These are phyloP conservation scores for Dianthus caryophyllus DNA, from an alignment of 148 eudicot species.

Conservation along the genomic window DNA sequence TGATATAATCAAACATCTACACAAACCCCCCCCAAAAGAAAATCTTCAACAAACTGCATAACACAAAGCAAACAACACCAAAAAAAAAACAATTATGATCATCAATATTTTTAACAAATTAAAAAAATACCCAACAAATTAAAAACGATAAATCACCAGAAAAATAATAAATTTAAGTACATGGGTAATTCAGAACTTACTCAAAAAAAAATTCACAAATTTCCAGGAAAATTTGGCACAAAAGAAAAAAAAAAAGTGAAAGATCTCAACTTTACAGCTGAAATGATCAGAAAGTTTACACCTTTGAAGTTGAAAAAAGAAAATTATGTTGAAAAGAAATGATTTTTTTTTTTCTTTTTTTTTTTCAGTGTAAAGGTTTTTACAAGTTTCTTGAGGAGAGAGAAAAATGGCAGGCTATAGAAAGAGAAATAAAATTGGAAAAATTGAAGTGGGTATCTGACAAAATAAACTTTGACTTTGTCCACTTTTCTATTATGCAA, in stretches of 20 bases:
- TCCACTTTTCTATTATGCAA: conserved; percentile 12
- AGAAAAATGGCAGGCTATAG: conserved; percentile 17
- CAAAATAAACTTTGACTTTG: conserved; percentile 31
- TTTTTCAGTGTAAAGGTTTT: conserved; percentile 18
- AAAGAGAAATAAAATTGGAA: conserved; percentile 1
- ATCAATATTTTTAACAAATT: conserved; percentile 15
- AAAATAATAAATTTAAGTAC: not conserved
- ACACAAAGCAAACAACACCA: conserved; percentile 11
- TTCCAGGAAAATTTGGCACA: not conserved
- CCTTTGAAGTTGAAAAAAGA: conserved; percentile 3
- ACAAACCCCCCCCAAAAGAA: conserved; percentile 17
- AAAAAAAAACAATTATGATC: conserved; percentile 11
- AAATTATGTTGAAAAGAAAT: conserved; percentile 2
- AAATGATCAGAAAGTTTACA: conserved; percentile 13
- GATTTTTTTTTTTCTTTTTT: conserved; percentile 16
- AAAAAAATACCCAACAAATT: not conserved
- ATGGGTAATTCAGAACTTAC: conserved; percentile 27
- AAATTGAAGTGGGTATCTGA: conserved; percentile 14
- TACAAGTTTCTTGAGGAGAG: conserved; percentile 26
- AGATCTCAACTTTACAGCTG: conserved; percentile 10
- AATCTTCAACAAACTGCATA: conserved; percentile 32
- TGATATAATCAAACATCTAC: conserved; percentile 40
- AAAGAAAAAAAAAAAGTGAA: conserved; percentile 9
- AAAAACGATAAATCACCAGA: not conserved
- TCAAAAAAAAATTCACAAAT: conserved; percentile 22